Evolutionary conservation across 352 stramenopile genomes (phyloP).

Genomic region (Phytophthora hibernalis): DNA sequence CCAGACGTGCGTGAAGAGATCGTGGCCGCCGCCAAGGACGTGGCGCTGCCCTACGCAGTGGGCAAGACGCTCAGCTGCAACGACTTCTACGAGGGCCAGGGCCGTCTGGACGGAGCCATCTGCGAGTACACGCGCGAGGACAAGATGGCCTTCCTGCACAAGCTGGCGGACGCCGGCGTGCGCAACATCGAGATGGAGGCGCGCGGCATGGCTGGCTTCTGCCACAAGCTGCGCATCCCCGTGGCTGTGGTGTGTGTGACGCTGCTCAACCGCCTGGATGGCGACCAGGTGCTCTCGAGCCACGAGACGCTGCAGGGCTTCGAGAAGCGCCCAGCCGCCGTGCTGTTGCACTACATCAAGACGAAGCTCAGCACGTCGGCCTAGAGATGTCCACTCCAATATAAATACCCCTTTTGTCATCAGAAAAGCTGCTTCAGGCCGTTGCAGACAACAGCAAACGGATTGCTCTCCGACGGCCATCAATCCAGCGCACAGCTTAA

Average conservation of each 20-base stretch:
- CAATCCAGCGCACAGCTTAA: slow-evolving; percentile 6
- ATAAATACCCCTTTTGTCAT: slow-evolving; percentile 18
- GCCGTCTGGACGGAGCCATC: slow-evolving; percentile 82
- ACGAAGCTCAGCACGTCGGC: slow-evolving; percentile 41
- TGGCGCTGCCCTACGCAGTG: slow-evolving; percentile 62
- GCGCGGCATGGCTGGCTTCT: slow-evolving; percentile 74
- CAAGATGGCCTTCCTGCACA: slow-evolving; percentile 77
- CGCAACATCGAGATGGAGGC: slow-evolving; percentile 91
- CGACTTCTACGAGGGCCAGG: slow-evolving; percentile 88
- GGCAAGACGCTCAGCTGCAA: slow-evolving; percentile 88
- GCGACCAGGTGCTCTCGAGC: slow-evolving; percentile 72
- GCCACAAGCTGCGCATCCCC: slow-evolving; percentile 81
- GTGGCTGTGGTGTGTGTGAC: slow-evolving; percentile 77
- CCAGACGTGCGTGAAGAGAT: slow-evolving; percentile 68
- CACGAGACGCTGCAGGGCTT: slow-evolving; percentile 70
- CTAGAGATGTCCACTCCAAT: slow-evolving; percentile 17
- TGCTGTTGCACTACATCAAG: slow-evolving; percentile 85
- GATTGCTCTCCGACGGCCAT: slow-evolving; percentile 8
- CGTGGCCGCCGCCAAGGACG: slow-evolving; percentile 48
- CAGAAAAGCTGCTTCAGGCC: background rate
- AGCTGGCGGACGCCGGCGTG: slow-evolving; percentile 57
- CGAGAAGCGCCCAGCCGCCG: slow-evolving; percentile 60
- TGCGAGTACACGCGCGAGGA: slow-evolving; percentile 83
- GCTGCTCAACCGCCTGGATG: slow-evolving; percentile 80
- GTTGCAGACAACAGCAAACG: slow-evolving; percentile 8